Evolutionary conservation across 2,329 filamentous ascomycete species (phyloP).

Genomic region (Penicillium sp.): DNA sequence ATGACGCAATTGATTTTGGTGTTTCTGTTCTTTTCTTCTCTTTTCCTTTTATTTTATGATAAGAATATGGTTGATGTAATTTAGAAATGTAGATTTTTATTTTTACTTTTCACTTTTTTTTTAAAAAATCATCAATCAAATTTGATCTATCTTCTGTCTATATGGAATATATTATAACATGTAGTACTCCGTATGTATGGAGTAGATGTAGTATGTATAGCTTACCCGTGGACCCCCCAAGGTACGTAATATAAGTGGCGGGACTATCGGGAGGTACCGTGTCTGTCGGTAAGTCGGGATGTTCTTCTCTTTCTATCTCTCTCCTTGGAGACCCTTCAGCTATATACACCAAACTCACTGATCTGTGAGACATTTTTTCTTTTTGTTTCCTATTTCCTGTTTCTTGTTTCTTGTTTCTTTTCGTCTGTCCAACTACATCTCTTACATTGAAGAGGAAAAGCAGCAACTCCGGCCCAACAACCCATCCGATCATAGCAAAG

Average conservation of each 20-base stretch:
- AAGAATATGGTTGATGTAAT: too few relatives aligned
- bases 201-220: background rate
- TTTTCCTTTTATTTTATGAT: background rate
- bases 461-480: background rate
- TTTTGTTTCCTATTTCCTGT: background rate
- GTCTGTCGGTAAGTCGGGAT: slow-evolving; percentile 21
- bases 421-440: background rate
- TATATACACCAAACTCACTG: background rate
- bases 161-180: too few relatives aligned
- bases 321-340: background rate
- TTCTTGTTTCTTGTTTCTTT: background rate
- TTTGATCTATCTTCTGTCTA: background rate
- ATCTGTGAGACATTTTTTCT: background rate
- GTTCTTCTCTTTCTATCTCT: slow-evolving; percentile 13
- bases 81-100: too few relatives aligned
- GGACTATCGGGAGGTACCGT: slow-evolving; percentile 26
- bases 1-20: slow-evolving; percentile 9
- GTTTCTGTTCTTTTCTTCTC: background rate
- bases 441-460: background rate
- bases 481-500: background rate
- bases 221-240: background rate
- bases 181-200: too few relatives aligned
- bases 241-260: slow-evolving; percentile 8
- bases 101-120: too few relatives aligned
- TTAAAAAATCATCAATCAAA: too few relatives aligned